A percentile compares a stretch with the other conserved stretches of the same genome.
Conservation (phyloP, 192 early-diverging fungal species). For the Podila epicladia region DNA sequence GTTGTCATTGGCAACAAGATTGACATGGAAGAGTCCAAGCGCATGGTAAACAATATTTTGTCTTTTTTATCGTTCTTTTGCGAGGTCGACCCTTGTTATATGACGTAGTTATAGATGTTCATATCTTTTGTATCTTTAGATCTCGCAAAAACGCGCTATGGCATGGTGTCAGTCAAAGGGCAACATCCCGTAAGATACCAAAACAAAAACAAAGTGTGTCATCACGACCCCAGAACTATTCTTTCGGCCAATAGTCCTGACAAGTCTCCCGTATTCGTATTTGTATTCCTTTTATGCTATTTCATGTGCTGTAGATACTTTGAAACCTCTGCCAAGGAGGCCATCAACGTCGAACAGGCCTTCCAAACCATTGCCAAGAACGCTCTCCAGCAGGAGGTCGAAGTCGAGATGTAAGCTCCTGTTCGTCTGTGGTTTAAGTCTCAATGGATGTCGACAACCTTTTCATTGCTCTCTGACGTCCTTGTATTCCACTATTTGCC, state of each 20-base stretch:
- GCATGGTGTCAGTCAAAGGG: conserved; percentile 97
- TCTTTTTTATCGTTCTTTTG: background rate
- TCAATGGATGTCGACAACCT: background rate
- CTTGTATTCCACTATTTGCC: too few species aligned
- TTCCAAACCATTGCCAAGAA: conserved; percentile 97
- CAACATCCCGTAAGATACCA: conserved; percentile 73
- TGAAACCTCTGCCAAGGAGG: conserved; percentile 98
- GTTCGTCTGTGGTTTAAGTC: background rate
- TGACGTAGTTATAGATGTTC: too few species aligned
- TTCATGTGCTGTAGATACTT: conserved; percentile 74
- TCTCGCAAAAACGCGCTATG: conserved; percentile 94
- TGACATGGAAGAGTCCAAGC: conserved; percentile 93
- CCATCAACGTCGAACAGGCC: conserved; percentile 97
- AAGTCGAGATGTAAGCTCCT: conserved; percentile 79
- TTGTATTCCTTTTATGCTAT: background rate
- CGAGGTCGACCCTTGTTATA: too few species aligned
- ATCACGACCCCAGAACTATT: background rate
- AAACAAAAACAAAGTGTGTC: background rate
- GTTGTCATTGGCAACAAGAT: conserved; percentile 99
- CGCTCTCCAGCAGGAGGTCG: conserved; percentile 93
- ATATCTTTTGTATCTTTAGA: conserved; percentile 54
- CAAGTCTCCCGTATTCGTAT: background rate
- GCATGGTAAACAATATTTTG: conserved; percentile 69
- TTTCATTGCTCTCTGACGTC: background rate
- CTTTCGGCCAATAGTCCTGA: background rate